Conservation (phyloP, 108 stramenopile genomes). For the Pelagomonas calceolata region DNA sequence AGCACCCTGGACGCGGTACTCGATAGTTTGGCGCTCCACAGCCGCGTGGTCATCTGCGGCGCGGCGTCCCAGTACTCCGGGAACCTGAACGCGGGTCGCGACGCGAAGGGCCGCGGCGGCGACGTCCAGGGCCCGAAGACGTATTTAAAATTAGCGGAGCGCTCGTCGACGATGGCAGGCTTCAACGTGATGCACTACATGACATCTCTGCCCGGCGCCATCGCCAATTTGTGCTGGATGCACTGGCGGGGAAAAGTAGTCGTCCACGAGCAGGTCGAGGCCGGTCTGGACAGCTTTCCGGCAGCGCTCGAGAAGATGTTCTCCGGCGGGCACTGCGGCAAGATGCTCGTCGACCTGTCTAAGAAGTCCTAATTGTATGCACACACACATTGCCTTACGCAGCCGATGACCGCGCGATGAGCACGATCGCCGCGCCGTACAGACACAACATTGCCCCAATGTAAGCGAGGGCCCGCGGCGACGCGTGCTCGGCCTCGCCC, state of each 20-base stretch:
- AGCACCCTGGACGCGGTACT: constrained; percentile 23
- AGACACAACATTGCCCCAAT: neutral
- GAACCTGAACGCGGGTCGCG: constrained; percentile 13
- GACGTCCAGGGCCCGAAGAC: constrained; percentile 25
- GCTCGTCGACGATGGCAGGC: constrained; percentile 29
- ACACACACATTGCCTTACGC: too few relatives aligned
- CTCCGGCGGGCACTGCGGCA: constrained; percentile 28
- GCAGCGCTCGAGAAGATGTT: constrained; percentile 29
- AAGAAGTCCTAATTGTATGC: too few relatives aligned
- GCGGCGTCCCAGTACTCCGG: constrained; percentile 39
- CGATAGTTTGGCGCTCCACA: constrained; percentile 18
- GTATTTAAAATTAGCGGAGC: constrained; percentile 37
- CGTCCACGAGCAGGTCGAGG: constrained; percentile 22
- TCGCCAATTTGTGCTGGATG: constrained; percentile 14
- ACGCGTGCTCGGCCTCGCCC: neutral
- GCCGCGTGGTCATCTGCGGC: constrained; percentile 41
- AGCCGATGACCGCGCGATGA: neutral
- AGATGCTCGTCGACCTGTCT: constrained; percentile 21
- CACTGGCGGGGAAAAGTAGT: constrained; percentile 22
- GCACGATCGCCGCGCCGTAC: neutral
- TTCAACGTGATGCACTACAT: constrained; percentile 38
- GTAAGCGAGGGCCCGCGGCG: neutral
- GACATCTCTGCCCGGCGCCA: constrained; percentile 12
- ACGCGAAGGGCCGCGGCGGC: neutral
- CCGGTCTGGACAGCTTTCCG: constrained; percentile 26